These are phyloP conservation scores for Tetracentron sinense DNA, from an alignment of 164 flowering plant genomes.

Conservation along the genomic window DNA sequence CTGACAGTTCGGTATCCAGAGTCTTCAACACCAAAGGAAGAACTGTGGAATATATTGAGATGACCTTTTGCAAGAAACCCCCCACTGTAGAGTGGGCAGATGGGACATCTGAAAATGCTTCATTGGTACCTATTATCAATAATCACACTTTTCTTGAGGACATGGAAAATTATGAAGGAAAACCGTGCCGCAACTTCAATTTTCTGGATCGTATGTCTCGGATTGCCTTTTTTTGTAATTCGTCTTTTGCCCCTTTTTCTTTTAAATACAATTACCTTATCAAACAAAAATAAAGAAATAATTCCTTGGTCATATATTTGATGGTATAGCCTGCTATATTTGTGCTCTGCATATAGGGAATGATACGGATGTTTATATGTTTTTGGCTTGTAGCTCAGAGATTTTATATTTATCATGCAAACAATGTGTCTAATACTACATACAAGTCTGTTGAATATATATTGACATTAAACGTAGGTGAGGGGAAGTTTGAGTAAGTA, in stretches of 20 bases:
- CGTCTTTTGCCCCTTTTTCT: no score
- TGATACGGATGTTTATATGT: not conserved
- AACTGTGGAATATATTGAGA: slow-evolving; percentile 24
- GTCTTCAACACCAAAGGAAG: slow-evolving; percentile 6
- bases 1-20: slow-evolving; percentile 4
- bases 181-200: not conserved
- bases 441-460: not conserved
- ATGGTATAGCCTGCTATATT: not conserved
- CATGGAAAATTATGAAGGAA: slow-evolving; percentile 13
- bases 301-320: no score
- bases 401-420: not conserved
- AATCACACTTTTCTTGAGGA: slow-evolving; percentile 5
- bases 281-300: no score
- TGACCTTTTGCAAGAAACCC: slow-evolving; percentile 48
- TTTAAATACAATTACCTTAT: no score
- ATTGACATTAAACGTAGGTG: not conserved
- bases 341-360: not conserved
- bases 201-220: slow-evolving; percentile 11
- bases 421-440: not conserved
- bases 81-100: slow-evolving; percentile 28
- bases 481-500: not conserved
- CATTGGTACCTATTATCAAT: slow-evolving; percentile 1
- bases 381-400: not conserved
- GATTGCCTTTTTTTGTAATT: no score
- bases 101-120: slow-evolving; percentile 18